phyloP scores from a whole-genome alignment of 2,329 filamentous ascomycete genomes.

The Penicillium sp. region DNA sequence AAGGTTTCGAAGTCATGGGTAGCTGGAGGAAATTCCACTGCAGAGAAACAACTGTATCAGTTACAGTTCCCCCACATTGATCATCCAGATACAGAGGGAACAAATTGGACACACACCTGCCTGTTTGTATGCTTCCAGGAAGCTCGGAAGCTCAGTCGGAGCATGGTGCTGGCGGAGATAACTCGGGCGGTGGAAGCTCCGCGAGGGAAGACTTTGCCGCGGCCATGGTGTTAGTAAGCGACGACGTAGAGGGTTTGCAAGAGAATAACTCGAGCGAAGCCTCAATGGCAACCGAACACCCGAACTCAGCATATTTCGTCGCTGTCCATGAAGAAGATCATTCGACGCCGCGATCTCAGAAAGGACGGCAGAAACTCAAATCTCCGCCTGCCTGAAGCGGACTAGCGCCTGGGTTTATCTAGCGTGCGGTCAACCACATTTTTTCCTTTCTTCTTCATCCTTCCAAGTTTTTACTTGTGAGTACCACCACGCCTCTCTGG shows the following conservation, averaged over 20 bases:
- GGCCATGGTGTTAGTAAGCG: constrained; percentile 5
- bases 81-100: too few species aligned
- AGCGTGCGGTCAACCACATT: constrained; percentile 18
- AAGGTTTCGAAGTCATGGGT: constrained; percentile 41
- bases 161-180: constrained; percentile 21
- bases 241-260: constrained; percentile 33
- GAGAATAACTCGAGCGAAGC: constrained; percentile 36
- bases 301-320: constrained; percentile 23
- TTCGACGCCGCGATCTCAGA: constrained; percentile 1
- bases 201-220: constrained; percentile 1
- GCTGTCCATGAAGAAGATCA: neutral
- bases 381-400: constrained; percentile 20
- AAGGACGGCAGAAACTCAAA: constrained; percentile 9
- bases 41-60: constrained; percentile 9
- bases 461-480: constrained; percentile 99
- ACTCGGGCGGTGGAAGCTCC: constrained; percentile 23
- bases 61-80: neutral
- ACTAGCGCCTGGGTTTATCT: constrained; percentile 26
- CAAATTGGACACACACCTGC: constrained; percentile 33
- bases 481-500: constrained; percentile 36
- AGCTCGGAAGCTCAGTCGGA: constrained; percentile 17
- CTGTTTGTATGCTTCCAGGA: constrained; percentile 45
- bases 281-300: constrained; percentile 24
- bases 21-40: constrained; percentile 47
- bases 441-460: constrained; percentile 68